phyloP scores from a whole-genome alignment of 192 early-diverging fungal species.

The Phycomyces blakesleeanus region DNA sequence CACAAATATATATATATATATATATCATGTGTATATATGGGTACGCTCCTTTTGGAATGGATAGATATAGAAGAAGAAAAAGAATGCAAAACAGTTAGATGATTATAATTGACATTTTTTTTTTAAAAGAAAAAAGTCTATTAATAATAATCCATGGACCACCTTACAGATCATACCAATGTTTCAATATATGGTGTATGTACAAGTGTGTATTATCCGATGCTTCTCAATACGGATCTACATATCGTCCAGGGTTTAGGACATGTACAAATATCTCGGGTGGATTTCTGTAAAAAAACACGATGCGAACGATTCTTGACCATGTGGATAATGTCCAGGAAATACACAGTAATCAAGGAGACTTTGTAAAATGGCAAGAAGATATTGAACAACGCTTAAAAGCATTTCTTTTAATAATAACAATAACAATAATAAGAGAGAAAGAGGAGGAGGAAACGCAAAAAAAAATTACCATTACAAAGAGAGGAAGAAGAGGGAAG shows the following conservation, averaged over 20 bases:
- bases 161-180: neutral
- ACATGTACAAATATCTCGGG: constrained; percentile 66
- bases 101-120: too few species aligned
- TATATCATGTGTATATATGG: too few species aligned
- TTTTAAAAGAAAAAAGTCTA: too few species aligned
- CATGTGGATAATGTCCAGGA: constrained; percentile 14
- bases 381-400: constrained; percentile 50
- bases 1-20: too few species aligned
- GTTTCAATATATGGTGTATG: constrained; percentile 68
- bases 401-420: constrained; percentile 19
- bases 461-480: too few species aligned
- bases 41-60: too few species aligned
- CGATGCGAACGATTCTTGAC: constrained; percentile 44
- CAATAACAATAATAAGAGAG: too few species aligned
- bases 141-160: too few species aligned
- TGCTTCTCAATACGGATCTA: constrained; percentile 91
- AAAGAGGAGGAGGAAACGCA: too few species aligned
- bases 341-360: constrained; percentile 2
- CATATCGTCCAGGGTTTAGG: constrained; percentile 72
- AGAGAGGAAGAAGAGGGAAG: constrained; percentile 4
- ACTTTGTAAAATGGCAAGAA: constrained; percentile 36
- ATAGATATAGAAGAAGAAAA: too few species aligned
- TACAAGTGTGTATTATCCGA: constrained; percentile 75
- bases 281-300: constrained; percentile 69
- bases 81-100: too few species aligned